A percentile compares a stretch with the other conserved stretches of the same genome.
These are phyloP conservation scores for Acidiella bohemica DNA, from an alignment of 495 filamentous ascomycete genomes.

Conservation along the genomic window DNA sequence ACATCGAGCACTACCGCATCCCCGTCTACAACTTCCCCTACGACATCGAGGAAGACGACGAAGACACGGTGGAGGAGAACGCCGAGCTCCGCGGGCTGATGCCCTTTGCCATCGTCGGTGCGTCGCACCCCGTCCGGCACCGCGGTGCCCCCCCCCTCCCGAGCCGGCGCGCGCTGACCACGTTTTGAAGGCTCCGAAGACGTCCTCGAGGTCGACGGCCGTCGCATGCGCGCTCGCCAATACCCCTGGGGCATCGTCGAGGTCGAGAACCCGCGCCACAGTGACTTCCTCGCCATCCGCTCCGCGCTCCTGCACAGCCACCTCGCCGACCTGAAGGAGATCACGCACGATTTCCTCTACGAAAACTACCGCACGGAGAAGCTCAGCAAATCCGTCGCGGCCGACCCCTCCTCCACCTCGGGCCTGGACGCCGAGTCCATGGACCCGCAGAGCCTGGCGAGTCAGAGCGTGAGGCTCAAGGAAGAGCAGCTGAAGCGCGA, in stretches of 20 bases:
- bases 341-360: constrained; percentile 98
- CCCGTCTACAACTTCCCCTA: constrained; percentile 99
- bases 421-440: constrained; percentile 56
- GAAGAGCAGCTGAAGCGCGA: constrained; percentile 97
- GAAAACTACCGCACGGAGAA: constrained; percentile 99
- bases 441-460: constrained; percentile 94
- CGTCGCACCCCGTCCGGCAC: no score
- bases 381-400: constrained; percentile 73
- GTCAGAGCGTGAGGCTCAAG: constrained; percentile 94
- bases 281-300: constrained; percentile 93
- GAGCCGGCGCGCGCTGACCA: no score
- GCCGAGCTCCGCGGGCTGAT: constrained; percentile 91
- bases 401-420: neutral
- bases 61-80: constrained; percentile 98
- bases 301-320: constrained; percentile 94
- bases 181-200: no score
- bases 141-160: no score
- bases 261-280: constrained; percentile 97
- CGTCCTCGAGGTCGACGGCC: constrained; percentile 75
- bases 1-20: constrained; percentile 99
- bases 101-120: constrained; percentile 98
- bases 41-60: constrained; percentile 98
- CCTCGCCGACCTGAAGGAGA: constrained; percentile 95
- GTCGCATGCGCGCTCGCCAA: constrained; percentile 42
- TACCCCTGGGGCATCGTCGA: constrained; percentile 99